Base-by-base conservation (phyloP, 768 basidiomycete species). In the Fomitopsis serialis region DNA sequence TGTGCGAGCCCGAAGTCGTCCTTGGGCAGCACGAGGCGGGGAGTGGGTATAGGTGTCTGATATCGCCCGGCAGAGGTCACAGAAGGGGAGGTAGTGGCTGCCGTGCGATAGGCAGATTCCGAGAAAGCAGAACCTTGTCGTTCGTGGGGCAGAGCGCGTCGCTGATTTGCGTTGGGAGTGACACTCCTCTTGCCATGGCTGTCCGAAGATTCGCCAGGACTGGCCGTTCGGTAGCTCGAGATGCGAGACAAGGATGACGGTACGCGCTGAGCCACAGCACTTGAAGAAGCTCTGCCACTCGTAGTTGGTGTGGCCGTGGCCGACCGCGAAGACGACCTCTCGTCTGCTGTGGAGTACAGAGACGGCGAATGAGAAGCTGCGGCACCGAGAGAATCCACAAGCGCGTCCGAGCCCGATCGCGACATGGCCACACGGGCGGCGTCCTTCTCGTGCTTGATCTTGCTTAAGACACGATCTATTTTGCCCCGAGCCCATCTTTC, bases 1-100 rank as follows among this genome's bases (percentile, higher is more conserved):
- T 84, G 78, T 8, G 80, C 71, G 23, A 96, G 73, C 1, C 94
- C 94, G 69, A 95, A 95, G 66, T 95, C 92, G 63, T 95, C 84
- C 56, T 77, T 78, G n/a, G 80, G 80, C 45, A 87, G 68, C 42
- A 80, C 65, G 32, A 77, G 73, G 43, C 70, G 78, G 56, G 57
- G 56, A 19, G 69, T 69, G 1, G 72, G 65, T 50, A 48, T 27
- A 13, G 60, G 52, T n/a, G 53, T 12, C 25, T 23, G 36, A 11
- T 37, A 50, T 22, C 51, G 51, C 8, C 17, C 36, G 23, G 15
- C 36, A 54, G 34, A 13, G 29, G 40, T 22, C 42, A 32, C 55
- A 21, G 48, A 5, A 15, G 60, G 62, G 21, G 65, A 55, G 2
- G 57, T 52, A 10, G 60, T 56, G 22, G 60, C 58, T 22, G 59